phyloP scores from a whole-genome alignment of 2,329 filamentous ascomycete species.

The Neospermospora avenae region DNA sequence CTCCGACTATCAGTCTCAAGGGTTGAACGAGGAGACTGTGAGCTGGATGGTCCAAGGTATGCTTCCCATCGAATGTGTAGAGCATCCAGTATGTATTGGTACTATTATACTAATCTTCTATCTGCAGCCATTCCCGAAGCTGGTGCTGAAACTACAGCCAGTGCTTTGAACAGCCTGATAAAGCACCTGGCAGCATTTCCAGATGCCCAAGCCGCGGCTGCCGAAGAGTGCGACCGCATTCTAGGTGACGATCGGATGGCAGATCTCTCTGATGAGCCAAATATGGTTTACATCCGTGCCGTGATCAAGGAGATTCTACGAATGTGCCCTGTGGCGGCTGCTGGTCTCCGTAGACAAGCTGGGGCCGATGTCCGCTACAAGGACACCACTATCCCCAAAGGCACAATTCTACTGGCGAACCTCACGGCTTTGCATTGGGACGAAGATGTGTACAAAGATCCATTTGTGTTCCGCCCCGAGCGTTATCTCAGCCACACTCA shows the following conservation, averaged over 20 bases:
- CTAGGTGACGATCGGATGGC: conserved; percentile 41
- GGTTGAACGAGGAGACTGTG: conserved; percentile 14
- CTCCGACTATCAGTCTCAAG: conserved; percentile 25
- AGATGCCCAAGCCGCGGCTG: conserved; percentile 36
- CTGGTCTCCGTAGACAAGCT: conserved; percentile 37
- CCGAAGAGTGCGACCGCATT: conserved; percentile 40
- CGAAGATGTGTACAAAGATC: conserved; percentile 44
- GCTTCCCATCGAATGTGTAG: conserved; percentile 28
- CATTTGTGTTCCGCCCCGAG: conserved; percentile 44
- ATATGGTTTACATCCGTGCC: conserved; percentile 42
- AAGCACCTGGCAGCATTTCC: conserved; percentile 29
- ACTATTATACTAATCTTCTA: too few species aligned
- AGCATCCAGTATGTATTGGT: conserved; percentile 42
- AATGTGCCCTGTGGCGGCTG: conserved; percentile 42
- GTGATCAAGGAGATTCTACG: conserved; percentile 45
- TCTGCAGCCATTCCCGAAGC: conserved; percentile 21
- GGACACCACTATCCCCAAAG: conserved; percentile 43
- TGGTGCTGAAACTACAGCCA: conserved; percentile 35
- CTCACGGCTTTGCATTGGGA: conserved; percentile 42
- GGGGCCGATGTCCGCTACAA: conserved; percentile 45
- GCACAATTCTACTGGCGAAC: conserved; percentile 42
- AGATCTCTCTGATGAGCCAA: conserved; percentile 38
- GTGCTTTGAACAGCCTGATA: conserved; percentile 30
- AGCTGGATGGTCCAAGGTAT: conserved; percentile 30
- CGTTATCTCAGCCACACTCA: conserved; percentile 42